phyloP scores from a whole-genome alignment of 306 rosid species.

The Quercus mongolica region DNA sequence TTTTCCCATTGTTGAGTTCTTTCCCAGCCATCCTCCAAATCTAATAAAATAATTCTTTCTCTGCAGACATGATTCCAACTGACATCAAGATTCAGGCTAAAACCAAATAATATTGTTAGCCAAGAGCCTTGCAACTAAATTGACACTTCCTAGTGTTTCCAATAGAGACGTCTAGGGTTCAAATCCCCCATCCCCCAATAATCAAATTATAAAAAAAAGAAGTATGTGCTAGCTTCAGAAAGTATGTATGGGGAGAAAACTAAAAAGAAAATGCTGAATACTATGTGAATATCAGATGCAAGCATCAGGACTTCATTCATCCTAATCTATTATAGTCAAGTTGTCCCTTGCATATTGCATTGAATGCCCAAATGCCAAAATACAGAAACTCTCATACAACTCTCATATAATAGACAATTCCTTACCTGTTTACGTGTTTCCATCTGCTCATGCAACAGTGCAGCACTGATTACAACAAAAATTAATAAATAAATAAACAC shows the following conservation, averaged over 20 bases:
- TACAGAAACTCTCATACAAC: neutral
- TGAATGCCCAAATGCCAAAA: neutral
- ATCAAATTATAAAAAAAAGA: too few relatives aligned
- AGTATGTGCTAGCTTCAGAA: neutral
- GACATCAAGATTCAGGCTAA: constrained; percentile 10
- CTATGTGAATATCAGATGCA: neutral
- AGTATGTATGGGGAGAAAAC: constrained; percentile 9
- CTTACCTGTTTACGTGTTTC: constrained; percentile 81
- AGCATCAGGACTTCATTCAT: neutral
- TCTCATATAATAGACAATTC: constrained; percentile 21
- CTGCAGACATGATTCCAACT: constrained; percentile 39
- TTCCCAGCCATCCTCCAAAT: constrained; percentile 96
- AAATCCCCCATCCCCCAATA: too few relatives aligned
- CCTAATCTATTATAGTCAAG: neutral
- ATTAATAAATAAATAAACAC: neutral
- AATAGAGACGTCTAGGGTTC: too few relatives aligned
- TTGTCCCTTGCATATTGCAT: neutral
- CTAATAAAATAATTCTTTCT: constrained; percentile 86
- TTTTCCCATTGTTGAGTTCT: constrained; percentile 84
- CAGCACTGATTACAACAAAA: constrained; percentile 55
- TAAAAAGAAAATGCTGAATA: neutral
- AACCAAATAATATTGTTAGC: neutral
- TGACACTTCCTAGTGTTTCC: too few relatives aligned
- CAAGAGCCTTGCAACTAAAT: too few relatives aligned
- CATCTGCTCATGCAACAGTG: constrained; percentile 80